These are phyloP conservation scores for Mycena rosella DNA, from an alignment of 768 basidiomycete genomes.

Conservation along the genomic window DNA sequence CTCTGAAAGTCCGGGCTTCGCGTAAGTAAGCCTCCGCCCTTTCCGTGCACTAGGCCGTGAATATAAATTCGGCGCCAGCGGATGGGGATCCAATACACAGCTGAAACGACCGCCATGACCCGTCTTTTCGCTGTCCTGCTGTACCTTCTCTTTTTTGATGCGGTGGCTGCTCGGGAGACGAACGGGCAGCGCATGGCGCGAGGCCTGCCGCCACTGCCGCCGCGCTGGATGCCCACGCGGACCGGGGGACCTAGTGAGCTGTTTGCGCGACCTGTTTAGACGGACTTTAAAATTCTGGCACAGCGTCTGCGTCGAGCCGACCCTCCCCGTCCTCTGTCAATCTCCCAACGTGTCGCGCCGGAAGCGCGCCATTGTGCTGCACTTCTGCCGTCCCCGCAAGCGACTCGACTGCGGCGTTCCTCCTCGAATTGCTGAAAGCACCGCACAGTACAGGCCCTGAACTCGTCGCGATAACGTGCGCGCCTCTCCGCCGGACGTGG, in stretches of 20 bases:
- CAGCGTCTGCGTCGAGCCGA: background rate
- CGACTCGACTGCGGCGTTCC: constrained; percentile 42
- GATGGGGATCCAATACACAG: background rate
- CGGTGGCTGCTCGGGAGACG: constrained; percentile 20
- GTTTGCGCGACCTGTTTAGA: background rate
- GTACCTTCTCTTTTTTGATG: background rate
- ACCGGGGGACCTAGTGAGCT: background rate
- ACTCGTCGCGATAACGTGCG: constrained; percentile 13
- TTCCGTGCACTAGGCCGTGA: constrained; percentile 14
- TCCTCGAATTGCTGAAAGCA: background rate
- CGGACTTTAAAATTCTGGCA: too few species aligned
- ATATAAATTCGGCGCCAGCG: constrained; percentile 19
- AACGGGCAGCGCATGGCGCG: constrained; percentile 26
- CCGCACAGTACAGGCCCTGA: background rate
- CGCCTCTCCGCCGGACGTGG: background rate
- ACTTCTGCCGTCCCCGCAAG: background rate
- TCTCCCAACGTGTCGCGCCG: background rate
- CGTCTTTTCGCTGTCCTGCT: constrained; percentile 1
- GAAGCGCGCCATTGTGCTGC: constrained; percentile 10
- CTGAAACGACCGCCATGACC: constrained; percentile 1
- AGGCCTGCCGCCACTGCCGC: constrained; percentile 19
- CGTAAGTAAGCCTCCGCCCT: constrained; percentile 27
- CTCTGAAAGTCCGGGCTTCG: constrained; percentile 14
- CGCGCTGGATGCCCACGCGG: constrained; percentile 25
- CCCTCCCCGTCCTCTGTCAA: constrained; percentile 4